phyloP scores from a whole-genome alignment of 2,329 filamentous ascomycete genomes.

The Fusarium nodosum region DNA sequence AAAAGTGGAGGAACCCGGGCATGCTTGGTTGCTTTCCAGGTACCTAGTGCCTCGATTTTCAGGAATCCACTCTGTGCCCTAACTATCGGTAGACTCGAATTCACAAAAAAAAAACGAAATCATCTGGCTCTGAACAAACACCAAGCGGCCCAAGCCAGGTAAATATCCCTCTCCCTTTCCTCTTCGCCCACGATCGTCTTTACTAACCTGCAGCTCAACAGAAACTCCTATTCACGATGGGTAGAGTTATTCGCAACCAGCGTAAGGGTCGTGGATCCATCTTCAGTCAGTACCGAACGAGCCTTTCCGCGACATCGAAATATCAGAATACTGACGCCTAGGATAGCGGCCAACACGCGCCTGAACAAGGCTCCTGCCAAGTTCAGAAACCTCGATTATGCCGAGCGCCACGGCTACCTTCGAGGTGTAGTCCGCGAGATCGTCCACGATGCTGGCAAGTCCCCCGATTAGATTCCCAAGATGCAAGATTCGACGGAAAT shows the following conservation, averaged over 20 bases:
- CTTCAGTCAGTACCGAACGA: slow-evolving; percentile 63
- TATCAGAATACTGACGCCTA: slow-evolving; percentile 51
- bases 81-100: too few species aligned
- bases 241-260: slow-evolving; percentile 76
- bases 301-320: slow-evolving; percentile 45
- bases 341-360: slow-evolving; percentile 81
- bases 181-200: slow-evolving; percentile 46
- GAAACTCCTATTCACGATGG: slow-evolving; percentile 60
- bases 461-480: slow-evolving; percentile 41
- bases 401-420: slow-evolving; percentile 97
- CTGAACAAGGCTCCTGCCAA: slow-evolving; percentile 88
- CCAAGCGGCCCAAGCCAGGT: slow-evolving; percentile 59
- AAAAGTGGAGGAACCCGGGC: too few species aligned
- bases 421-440: slow-evolving; percentile 99
- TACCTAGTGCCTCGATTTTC: too few species aligned
- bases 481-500: slow-evolving; percentile 29
- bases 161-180: slow-evolving; percentile 48
- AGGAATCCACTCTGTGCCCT: too few species aligned
- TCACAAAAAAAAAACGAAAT: too few species aligned
- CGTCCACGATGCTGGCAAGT: slow-evolving; percentile 91
- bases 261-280: slow-evolving; percentile 71
- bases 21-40: too few species aligned
- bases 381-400: slow-evolving; percentile 97
- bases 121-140: slow-evolving; percentile 57
- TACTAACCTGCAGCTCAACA: slow-evolving; percentile 52